Evolutionary conservation across 768 basidiomycete species (phyloP).

Genomic region (Podaxis sp.): DNA sequence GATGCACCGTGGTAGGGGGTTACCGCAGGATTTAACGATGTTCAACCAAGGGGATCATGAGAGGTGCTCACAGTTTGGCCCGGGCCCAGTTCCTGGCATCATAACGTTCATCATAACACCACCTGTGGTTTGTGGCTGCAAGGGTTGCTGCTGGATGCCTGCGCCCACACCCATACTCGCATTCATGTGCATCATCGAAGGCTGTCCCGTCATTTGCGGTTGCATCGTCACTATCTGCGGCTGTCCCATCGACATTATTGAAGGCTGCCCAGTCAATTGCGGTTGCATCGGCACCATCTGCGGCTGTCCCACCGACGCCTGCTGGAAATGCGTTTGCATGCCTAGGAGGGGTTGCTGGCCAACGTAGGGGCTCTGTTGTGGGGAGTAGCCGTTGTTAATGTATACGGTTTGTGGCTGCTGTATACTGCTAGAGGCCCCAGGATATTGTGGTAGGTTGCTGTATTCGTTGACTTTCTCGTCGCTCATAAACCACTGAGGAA

Average conservation of each 20-base stretch:
- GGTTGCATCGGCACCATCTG: slow-evolving; percentile 11
- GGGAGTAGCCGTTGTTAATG: not conserved
- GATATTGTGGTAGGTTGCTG: not conserved
- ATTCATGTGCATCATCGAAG: not conserved
- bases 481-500: not conserved
- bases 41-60: not conserved
- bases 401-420: not conserved
- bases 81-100: slow-evolving; percentile 1
- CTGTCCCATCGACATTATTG: not conserved
- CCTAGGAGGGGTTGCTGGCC: slow-evolving; percentile 2
- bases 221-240: not conserved
- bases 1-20: too few species aligned
- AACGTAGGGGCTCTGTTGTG: slow-evolving; percentile 2
- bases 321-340: not conserved
- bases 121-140: slow-evolving; percentile 6
- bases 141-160: not conserved
- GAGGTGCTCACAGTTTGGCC: not conserved
- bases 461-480: not conserved
- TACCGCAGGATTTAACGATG: not conserved
- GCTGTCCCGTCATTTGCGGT: slow-evolving; percentile 3
- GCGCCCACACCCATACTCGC: not conserved
- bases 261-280: slow-evolving; percentile 1
- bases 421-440: not conserved
- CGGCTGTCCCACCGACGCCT: slow-evolving; percentile 4
- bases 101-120: slow-evolving; percentile 12